Evolutionary conservation across 805 yeast genomes (phyloP), one percentile per base, ranked within the genome.

Genomic region (Debaryomyces castellii): DNA sequence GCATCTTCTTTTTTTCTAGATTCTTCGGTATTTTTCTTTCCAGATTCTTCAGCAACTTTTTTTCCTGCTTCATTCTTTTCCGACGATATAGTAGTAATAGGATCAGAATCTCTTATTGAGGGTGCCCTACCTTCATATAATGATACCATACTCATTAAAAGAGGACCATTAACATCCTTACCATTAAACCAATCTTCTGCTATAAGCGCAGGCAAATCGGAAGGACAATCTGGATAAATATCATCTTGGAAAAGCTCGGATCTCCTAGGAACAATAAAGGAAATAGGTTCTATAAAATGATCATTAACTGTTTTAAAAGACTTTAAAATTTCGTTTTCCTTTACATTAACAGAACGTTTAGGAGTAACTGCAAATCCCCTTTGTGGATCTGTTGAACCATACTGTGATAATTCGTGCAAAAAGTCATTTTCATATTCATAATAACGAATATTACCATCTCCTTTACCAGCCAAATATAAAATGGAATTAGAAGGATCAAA

Each of bases 381-480:
- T 74, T 94, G 99, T 2, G 99, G 94, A 27, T 89, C 95, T 2
- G 83, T 80, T 3, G 97, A 89, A 49, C 84, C 83, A 65, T 79
- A 94, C 63, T 92, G 97, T n/a, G 96, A 87, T 48, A 94, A 70
- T 55, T 87, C 89, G 66, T 76, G 83, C 45, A 94, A 74, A 58
- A 83, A 86, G 58, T 92, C 97, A 57, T 87, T 81, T 50, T 83
- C 89, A 64, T 80, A 89, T 72, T 94, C 99, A 62, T 74, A 94
- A 69, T 92, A 92, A 60, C 97, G 87, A 58, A 94, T 89, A 64
- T 92, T 94, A 57, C 98, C 98, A 66, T 94, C 99, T 65, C 97
- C 97, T 67, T 94, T 92, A 55, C 99, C 99, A 25, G 96, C 98
- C 50, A 94, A 72, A 60, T 86, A 94, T 48, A 94, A 74, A 47